Evolutionary conservation across 1,284 basidiomycete species (phyloP).

Genomic region (Pseudozyma sp.): DNA sequence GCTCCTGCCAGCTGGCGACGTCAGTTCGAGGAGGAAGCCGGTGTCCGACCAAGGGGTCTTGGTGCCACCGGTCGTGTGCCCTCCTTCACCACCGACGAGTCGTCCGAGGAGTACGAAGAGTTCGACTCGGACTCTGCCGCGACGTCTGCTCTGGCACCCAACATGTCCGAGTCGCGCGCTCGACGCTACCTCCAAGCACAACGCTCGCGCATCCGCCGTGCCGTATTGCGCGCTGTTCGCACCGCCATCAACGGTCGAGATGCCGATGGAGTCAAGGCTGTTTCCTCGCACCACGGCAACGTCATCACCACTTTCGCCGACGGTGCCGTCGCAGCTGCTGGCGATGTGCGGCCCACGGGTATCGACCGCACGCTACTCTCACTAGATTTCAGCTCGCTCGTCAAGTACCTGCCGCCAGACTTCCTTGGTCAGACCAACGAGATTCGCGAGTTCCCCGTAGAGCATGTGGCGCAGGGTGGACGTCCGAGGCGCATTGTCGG

Average conservation of each 20-base stretch:
- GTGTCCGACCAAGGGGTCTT: constrained; percentile 17
- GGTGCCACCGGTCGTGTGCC: constrained; percentile 9
- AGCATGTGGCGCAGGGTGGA: constrained; percentile 54
- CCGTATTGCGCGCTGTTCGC: constrained; percentile 59
- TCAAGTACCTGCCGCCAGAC: constrained; percentile 58
- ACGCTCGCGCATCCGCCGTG: constrained; percentile 57
- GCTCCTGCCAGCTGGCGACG: constrained; percentile 65
- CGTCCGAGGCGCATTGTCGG: constrained; percentile 59
- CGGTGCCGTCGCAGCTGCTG: constrained; percentile 32
- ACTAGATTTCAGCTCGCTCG: constrained; percentile 54
- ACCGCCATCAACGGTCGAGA: constrained; percentile 62
- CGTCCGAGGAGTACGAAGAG: constrained; percentile 43
- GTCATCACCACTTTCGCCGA: constrained; percentile 36
- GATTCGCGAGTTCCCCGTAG: constrained; percentile 63
- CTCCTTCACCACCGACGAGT: constrained; percentile 30
- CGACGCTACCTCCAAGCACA: constrained; percentile 50
- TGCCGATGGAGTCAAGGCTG: constrained; percentile 46
- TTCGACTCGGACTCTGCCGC: constrained; percentile 27
- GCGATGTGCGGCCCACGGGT: constrained; percentile 16
- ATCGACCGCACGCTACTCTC: constrained; percentile 49
- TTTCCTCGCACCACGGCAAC: constrained; percentile 39
- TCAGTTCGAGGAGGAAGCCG: constrained; percentile 61
- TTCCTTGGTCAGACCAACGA: constrained; percentile 62
- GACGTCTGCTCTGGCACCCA: constrained; percentile 21
- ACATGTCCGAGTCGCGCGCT: constrained; percentile 32